Evolutionary conservation across 2,329 filamentous ascomycete genomes (phyloP).

Genomic region (Tolypocladium amazonense): DNA sequence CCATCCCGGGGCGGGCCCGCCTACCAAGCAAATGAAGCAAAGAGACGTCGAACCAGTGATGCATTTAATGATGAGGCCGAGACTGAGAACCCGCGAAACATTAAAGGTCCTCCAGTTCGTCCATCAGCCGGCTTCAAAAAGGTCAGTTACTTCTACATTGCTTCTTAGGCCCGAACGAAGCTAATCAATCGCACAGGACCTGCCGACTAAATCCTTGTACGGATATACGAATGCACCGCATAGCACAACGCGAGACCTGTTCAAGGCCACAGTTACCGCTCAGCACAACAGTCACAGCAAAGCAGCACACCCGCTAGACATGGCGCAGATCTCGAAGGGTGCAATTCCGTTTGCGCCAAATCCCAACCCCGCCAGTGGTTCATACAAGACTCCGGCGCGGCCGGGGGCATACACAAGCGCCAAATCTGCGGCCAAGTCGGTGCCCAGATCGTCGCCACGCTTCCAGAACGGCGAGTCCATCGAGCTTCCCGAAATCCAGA

Average conservation of each 20-base stretch:
- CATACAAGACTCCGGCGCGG: constrained; percentile 63
- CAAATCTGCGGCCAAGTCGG: constrained; percentile 52
- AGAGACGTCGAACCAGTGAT: constrained; percentile 70
- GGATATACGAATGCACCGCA: constrained; percentile 52
- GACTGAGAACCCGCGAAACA: constrained; percentile 43
- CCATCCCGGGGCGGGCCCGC: constrained; percentile 43
- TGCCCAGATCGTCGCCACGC: constrained; percentile 61
- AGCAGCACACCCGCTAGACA: constrained; percentile 62
- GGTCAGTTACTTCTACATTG: constrained; percentile 31
- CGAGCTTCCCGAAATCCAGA: constrained; percentile 87
- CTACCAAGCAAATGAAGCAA: constrained; percentile 61
- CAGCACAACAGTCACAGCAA: constrained; percentile 58
- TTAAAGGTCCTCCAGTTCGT: constrained; percentile 77
- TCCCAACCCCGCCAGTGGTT: constrained; percentile 39
- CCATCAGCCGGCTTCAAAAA: constrained; percentile 63
- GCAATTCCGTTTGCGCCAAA: constrained; percentile 80
- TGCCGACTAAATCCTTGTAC: constrained; percentile 48
- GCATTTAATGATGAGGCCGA: constrained; percentile 54
- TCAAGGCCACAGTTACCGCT: constrained; percentile 54
- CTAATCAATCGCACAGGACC: constrained; percentile 39
- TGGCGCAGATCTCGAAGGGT: constrained; percentile 80
- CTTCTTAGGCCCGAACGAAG: not conserved
- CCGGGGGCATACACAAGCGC: constrained; percentile 28
- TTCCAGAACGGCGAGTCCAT: constrained; percentile 87
- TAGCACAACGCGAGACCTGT: constrained; percentile 43